A percentile compares a stretch with the other conserved stretches of the same genome.
These are phyloP conservation scores for Margaritispora aquatica DNA, from an alignment of 495 filamentous ascomycete genomes.

Conservation along the genomic window DNA sequence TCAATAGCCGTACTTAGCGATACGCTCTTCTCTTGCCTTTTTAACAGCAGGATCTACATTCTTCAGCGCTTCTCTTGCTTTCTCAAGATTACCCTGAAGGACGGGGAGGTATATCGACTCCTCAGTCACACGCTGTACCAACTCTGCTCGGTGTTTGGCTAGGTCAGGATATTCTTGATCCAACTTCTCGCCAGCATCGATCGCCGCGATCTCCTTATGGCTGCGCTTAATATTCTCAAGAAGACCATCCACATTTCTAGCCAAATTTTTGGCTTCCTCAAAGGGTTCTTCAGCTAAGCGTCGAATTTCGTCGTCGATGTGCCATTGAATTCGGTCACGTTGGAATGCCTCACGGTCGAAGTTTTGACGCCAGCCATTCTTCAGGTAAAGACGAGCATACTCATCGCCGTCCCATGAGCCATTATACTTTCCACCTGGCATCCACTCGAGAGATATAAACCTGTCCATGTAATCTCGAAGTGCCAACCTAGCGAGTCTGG, in stretches of 20 bases:
- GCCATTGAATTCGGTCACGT: not conserved
- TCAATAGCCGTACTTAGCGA: conserved; percentile 13
- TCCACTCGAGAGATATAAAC: conserved; percentile 5
- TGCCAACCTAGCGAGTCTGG: not conserved
- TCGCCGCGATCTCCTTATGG: not conserved
- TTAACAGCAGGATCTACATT: not conserved
- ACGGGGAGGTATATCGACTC: not conserved
- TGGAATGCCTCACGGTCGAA: conserved; percentile 5
- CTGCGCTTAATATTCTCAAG: not conserved
- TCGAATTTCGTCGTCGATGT: not conserved
- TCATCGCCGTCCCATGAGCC: not conserved
- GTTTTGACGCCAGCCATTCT: conserved; percentile 1
- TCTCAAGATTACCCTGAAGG: not conserved
- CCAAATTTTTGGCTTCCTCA: not conserved
- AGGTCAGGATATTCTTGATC: not conserved
- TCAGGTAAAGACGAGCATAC: not conserved
- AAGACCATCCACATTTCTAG: not conserved
- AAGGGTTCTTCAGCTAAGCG: conserved; percentile 2
- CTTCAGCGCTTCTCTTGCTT: conserved; percentile 1
- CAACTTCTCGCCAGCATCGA: not conserved
- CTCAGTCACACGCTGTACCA: not conserved
- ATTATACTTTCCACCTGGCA: conserved; percentile 3
- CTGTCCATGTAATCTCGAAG: not conserved
- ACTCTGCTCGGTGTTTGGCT: not conserved
- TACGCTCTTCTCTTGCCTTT: not conserved